Percentiles rank a stretch among this genome's conserved stretches.
phyloP scores from a whole-genome alignment of 768 basidiomycete genomes.

The Russula sp. region DNA sequence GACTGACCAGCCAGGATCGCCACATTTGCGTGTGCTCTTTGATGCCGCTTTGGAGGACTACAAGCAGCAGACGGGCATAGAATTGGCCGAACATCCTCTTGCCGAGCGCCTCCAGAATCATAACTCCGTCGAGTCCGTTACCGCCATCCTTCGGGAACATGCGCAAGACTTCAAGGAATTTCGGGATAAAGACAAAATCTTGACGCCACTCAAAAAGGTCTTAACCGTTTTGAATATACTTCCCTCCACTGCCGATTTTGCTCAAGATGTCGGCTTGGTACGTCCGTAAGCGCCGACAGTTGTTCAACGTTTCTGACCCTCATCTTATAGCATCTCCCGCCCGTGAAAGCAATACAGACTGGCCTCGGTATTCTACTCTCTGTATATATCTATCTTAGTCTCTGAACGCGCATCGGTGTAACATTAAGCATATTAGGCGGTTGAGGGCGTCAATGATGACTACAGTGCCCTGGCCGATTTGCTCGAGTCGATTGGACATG shows the following conservation, averaged over 20 bases:
- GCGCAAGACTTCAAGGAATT: neutral
- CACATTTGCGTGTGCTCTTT: neutral
- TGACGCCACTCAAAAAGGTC: neutral
- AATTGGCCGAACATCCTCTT: neutral
- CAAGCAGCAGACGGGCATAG: neutral
- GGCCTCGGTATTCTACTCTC: too few species aligned
- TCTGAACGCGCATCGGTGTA: neutral
- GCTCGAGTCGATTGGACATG: neutral
- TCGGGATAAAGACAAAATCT: neutral
- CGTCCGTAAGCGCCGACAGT: neutral
- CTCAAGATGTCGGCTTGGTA: neutral
- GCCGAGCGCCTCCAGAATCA: neutral
- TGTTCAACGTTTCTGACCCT: neutral
- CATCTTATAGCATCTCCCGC: neutral
- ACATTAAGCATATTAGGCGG: neutral
- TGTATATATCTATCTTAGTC: neutral
- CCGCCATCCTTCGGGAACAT: neutral
- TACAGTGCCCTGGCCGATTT: neutral
- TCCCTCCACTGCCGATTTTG: neutral
- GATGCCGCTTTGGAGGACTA: neutral
- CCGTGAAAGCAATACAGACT: neutral
- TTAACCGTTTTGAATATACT: neutral
- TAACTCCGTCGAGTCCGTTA: neutral
- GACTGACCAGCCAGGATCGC: neutral
- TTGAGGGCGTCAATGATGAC: neutral